Conservation (phyloP, 2,329 filamentous ascomycete species). For the Oidium heveae region DNA sequence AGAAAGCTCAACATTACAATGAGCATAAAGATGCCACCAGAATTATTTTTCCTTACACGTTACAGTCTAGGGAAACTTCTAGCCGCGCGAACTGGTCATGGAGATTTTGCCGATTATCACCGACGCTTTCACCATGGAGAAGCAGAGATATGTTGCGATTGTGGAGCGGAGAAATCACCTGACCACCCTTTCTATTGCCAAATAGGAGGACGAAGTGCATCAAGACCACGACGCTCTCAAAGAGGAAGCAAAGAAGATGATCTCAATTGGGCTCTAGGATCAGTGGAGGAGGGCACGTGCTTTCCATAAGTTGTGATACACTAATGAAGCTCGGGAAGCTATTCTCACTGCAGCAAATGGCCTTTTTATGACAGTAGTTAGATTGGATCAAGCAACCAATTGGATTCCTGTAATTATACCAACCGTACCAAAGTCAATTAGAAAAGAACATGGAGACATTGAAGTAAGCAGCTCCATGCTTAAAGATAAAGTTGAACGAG, state of each 20-base stretch:
- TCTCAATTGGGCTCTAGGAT: neutral
- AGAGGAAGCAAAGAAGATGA: neutral
- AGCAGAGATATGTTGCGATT: neutral
- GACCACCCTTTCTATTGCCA: too few relatives aligned
- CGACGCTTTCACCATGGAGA: neutral
- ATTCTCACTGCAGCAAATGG: too few relatives aligned
- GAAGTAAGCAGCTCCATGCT: neutral
- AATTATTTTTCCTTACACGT: too few relatives aligned
- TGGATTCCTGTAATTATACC: neutral
- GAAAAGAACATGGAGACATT: neutral
- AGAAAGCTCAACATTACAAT: too few relatives aligned
- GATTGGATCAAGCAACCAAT: too few relatives aligned
- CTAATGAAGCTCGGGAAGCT: too few relatives aligned
- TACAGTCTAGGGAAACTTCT: too few relatives aligned
- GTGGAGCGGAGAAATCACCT: neutral
- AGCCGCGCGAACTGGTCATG: too few relatives aligned
- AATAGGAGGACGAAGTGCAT: neutral
- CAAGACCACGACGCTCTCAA: neutral
- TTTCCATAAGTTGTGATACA: neutral
- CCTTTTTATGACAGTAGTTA: too few relatives aligned
- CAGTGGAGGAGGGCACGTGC: neutral
- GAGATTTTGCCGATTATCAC: neutral
- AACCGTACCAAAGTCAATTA: neutral
- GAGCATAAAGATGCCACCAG: too few relatives aligned
- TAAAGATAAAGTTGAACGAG: neutral